Evolutionary conservation across 345 rosid species (phyloP).

Genomic region (Eucalyptus cloeziana): DNA sequence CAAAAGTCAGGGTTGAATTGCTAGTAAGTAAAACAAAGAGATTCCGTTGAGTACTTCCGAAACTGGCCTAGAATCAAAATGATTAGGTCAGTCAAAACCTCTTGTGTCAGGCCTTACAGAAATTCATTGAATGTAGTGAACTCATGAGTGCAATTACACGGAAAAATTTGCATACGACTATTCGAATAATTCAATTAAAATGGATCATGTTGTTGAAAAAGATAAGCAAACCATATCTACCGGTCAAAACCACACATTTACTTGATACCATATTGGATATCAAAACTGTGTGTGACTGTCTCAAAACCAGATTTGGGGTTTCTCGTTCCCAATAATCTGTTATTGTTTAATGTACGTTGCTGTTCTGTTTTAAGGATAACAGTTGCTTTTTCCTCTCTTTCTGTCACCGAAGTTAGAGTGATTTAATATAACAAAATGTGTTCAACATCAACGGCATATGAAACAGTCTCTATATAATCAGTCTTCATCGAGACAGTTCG

Average conservation of each 20-base stretch:
- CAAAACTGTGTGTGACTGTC: background rate
- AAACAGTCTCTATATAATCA: background rate
- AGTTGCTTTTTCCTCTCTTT: background rate
- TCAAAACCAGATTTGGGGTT: background rate
- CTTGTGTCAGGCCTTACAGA: background rate
- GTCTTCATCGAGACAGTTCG: background rate
- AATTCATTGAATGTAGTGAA: background rate
- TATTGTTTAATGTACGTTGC: background rate
- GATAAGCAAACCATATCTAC: background rate
- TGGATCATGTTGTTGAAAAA: background rate
- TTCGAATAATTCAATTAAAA: background rate
- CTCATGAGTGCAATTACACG: background rate
- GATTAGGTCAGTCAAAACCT: background rate
- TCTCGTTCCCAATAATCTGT: background rate
- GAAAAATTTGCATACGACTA: background rate
- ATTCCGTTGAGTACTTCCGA: background rate
- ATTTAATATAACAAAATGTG: background rate
- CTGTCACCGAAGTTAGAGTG: background rate
- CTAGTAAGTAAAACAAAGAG: background rate
- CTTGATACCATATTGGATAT: background rate
- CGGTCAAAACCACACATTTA: background rate
- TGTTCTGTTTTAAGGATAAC: background rate
- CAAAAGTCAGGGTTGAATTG: background rate
- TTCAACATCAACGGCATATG: background rate
- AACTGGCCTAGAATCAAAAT: background rate